Evolutionary conservation across 2,329 filamentous ascomycete genomes (phyloP).

Genomic region (Periconia macrospinosa): DNA sequence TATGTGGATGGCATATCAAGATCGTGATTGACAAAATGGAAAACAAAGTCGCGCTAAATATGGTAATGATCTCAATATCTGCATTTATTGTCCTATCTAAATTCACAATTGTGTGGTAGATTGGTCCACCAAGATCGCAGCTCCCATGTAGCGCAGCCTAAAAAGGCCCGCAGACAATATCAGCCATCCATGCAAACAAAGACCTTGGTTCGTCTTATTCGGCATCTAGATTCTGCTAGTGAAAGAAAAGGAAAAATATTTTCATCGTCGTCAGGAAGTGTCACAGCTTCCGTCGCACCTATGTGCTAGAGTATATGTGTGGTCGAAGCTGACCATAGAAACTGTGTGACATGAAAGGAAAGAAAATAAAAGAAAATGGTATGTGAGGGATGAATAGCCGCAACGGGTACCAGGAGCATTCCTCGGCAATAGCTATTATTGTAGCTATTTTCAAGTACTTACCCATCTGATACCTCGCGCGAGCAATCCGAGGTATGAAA

Average conservation of each 20-base stretch:
- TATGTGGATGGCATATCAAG: too few species aligned
- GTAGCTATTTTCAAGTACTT: slow-evolving; percentile 25
- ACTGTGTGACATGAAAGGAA: not conserved
- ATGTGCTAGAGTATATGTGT: not conserved
- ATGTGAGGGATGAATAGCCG: slow-evolving; percentile 2
- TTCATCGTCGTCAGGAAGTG: not conserved
- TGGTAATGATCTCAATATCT: not conserved
- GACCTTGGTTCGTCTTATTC: not conserved
- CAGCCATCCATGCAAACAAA: not conserved
- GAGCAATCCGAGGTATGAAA: slow-evolving; percentile 8
- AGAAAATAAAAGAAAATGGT: not conserved
- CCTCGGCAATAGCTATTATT: slow-evolving; percentile 20
- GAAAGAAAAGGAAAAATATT: not conserved
- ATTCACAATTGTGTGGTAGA: not conserved
- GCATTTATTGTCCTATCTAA: slow-evolving; percentile 1
- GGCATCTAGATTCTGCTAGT: not conserved
- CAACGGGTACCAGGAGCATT: slow-evolving; percentile 31
- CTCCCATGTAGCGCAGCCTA: not conserved
- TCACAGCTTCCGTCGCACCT: not conserved
- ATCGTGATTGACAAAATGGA: not conserved
- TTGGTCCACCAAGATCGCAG: not conserved
- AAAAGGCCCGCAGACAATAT: not conserved
- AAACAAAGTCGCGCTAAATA: too few species aligned
- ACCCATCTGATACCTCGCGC: slow-evolving; percentile 25
- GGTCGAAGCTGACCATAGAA: not conserved